phyloP scores from a whole-genome alignment of 2,329 filamentous ascomycete species.

The Epichloe brachyelytri region DNA sequence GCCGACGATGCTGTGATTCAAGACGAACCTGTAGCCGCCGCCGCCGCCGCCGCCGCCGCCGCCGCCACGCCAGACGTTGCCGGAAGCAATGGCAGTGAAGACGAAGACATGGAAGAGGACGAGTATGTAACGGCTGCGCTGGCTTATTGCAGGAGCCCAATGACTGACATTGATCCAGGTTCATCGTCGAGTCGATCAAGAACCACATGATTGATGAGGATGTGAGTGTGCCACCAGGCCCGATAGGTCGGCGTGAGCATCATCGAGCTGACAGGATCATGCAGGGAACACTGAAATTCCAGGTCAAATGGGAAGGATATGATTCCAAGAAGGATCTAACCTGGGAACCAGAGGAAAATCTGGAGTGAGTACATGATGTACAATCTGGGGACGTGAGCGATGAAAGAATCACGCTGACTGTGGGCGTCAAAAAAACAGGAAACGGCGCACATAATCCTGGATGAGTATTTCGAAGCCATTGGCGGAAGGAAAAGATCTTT shows the following conservation, averaged over 20 bases:
- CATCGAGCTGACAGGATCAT: conserved; percentile 2
- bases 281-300: conserved; percentile 43
- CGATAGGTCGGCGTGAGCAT: neutral
- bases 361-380: conserved; percentile 14
- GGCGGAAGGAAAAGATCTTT: conserved; percentile 50
- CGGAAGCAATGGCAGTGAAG: conserved; percentile 17
- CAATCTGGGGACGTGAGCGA: neutral
- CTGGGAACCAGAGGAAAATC: conserved; percentile 66
- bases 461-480: conserved; percentile 48
- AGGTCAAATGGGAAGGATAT: conserved; percentile 75
- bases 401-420: neutral
- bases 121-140: conserved; percentile 19
- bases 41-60: conserved; percentile 3
- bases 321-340: conserved; percentile 57
- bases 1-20: conserved; percentile 3
- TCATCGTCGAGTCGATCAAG: conserved; percentile 61
- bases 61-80: conserved; percentile 11
- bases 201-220: conserved; percentile 48
- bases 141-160: conserved; percentile 13
- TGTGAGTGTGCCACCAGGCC: conserved; percentile 22
- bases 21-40: neutral
- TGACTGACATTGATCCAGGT: conserved; percentile 32
- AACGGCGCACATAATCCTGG: conserved; percentile 45
- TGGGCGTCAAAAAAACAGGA: conserved; percentile 26
- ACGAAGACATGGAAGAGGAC: conserved; percentile 28